phyloP scores from a whole-genome alignment of 768 basidiomycete species.

The Lactarius deliciosus region DNA sequence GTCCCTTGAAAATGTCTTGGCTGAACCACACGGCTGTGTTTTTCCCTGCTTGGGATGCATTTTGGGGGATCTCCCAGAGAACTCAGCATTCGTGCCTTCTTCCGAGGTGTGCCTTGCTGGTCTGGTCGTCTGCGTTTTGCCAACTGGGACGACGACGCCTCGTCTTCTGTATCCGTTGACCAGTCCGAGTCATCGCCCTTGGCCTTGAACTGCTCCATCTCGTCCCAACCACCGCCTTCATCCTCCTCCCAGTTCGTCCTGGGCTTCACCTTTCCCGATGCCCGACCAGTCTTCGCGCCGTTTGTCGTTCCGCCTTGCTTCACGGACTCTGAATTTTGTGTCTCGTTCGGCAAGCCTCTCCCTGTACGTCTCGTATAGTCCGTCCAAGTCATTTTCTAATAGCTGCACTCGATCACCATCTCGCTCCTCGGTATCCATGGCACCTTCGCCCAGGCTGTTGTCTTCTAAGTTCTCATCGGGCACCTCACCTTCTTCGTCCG shows the following conservation, averaged over 20 bases:
- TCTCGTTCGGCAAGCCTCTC: conserved; percentile 79
- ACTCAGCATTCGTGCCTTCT: conserved; percentile 54
- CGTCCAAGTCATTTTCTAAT: conserved; percentile 87
- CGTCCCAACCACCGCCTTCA: conserved; percentile 68
- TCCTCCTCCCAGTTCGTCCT: conserved; percentile 40
- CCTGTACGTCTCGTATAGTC: conserved; percentile 84
- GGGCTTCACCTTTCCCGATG: conserved; percentile 44
- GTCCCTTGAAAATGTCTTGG: conserved; percentile 81
- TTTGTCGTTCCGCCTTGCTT: conserved; percentile 69
- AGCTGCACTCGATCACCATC: conserved; percentile 58
- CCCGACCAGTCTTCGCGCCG: conserved; percentile 83
- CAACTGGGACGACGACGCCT: conserved; percentile 21
- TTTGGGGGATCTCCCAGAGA: conserved; percentile 43
- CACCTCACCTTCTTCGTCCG: conserved; percentile 44
- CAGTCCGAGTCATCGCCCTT: conserved; percentile 43
- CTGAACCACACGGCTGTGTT: conserved; percentile 92
- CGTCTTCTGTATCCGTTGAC: conserved; percentile 52
- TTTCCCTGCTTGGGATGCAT: conserved; percentile 42
- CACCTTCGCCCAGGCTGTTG: conserved; percentile 45
- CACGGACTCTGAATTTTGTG: conserved; percentile 81
- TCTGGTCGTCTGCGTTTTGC: conserved; percentile 45
- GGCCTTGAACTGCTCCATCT: conserved; percentile 56
- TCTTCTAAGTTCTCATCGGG: conserved; percentile 43
- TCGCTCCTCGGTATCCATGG: conserved; percentile 62
- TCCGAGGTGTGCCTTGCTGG: conserved; percentile 38